Evolutionary conservation across 2,329 filamentous ascomycete genomes (phyloP).

Genomic region (Diplocarpon rosae): DNA sequence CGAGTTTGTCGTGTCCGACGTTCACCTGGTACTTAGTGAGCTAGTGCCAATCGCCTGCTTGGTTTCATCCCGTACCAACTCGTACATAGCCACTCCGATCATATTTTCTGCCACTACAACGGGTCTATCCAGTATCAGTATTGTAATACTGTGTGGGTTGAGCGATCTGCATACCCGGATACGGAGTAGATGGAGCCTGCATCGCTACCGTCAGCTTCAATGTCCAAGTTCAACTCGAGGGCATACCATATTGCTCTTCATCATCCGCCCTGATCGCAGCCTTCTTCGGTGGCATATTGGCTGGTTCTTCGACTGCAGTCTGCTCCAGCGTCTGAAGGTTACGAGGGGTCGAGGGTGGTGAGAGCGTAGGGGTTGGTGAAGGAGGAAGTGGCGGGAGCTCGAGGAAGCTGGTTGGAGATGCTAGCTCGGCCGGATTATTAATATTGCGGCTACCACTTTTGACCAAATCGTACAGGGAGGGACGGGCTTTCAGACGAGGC

Average conservation of each 20-base stretch:
- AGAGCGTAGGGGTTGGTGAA: constrained; percentile 13
- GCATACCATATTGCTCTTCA: constrained; percentile 45
- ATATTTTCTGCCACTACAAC: constrained; percentile 97
- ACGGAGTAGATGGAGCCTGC: constrained; percentile 58
- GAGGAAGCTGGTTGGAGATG: constrained; percentile 30
- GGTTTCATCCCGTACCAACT: constrained; percentile 46
- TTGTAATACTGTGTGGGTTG: constrained; percentile 10
- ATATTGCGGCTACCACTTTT: constrained; percentile 33
- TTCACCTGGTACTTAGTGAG: constrained; percentile 49
- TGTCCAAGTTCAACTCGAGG: constrained; percentile 3
- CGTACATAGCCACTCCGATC: constrained; percentile 99
- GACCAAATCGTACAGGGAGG: constrained; percentile 53
- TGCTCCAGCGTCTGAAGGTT: constrained; percentile 11
- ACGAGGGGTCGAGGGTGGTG: constrained; percentile 20
- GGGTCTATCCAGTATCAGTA: constrained; percentile 44
- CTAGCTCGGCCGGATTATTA: constrained; percentile 29
- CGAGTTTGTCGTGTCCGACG: constrained; percentile 83
- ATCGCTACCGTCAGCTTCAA: constrained; percentile 19
- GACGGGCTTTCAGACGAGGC: constrained; percentile 46
- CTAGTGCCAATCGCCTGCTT: constrained; percentile 34
- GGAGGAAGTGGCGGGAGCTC: constrained; percentile 29
- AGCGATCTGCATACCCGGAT: constrained; percentile 39
- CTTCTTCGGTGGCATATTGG: constrained; percentile 31
- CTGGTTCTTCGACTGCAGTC: constrained; percentile 9
- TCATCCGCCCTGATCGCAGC: constrained; percentile 31